These are phyloP conservation scores for Bolboschoenoplectus hybrid DNA, from an alignment of 202 grass and related monocot genomes.

Conservation along the genomic window DNA sequence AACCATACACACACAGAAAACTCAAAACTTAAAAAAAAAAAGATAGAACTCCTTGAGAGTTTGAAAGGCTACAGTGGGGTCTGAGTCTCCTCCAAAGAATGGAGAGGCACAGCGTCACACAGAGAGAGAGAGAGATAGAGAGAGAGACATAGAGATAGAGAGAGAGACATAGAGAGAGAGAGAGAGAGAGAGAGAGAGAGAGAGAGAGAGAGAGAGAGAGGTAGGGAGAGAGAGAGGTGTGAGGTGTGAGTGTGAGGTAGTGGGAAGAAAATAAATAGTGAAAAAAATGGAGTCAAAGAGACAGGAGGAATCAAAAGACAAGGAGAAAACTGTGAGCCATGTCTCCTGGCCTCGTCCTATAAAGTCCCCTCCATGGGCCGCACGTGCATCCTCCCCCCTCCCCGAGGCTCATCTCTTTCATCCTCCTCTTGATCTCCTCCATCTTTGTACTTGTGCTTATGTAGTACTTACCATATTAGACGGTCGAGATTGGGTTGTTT, in stretches of 20 bases:
- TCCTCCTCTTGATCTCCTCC: background rate
- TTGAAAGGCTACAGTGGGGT: background rate
- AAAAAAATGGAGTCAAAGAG: conserved; percentile 17
- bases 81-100: background rate
- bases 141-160: background rate
- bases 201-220: too few species aligned
- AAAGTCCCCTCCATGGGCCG: conserved; percentile 15
- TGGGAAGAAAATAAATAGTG: too few species aligned
- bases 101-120: background rate
- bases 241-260: too few species aligned
- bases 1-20: background rate
- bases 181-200: background rate
- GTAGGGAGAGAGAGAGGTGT: too few species aligned
- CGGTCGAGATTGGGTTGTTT: background rate
- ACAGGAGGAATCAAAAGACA: conserved; percentile 31
- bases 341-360: background rate
- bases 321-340: conserved; percentile 21
- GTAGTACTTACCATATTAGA: background rate
- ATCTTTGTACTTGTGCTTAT: accelerated
- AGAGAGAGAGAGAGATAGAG: too few species aligned
- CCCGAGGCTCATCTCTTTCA: background rate
- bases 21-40: too few species aligned
- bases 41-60: background rate
- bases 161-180: background rate
- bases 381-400: conserved; percentile 19